Base-by-base conservation (phyloP, 177 flowering plant species). In the Tripterygium wilfordii region DNA sequence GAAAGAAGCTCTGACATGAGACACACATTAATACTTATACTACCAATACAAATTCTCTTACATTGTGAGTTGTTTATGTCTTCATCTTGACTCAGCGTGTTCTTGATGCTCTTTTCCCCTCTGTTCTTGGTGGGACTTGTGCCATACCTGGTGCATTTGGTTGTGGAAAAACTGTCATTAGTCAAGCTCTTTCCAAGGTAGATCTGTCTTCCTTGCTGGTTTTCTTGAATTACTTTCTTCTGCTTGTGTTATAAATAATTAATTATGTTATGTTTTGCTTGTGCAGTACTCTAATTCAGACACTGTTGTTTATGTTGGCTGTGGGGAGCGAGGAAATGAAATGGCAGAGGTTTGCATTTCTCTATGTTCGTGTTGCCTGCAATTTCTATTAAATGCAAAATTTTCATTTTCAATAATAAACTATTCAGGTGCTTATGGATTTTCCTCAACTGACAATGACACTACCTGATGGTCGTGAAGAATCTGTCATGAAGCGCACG, bases 131-230 rank as follows among this genome's bases (percentile, higher is more conserved):
- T 54, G 99, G 99, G 30, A 94, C 99, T 62, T 94, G 99, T 87
- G 97, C 99, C 48, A 94, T 94, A 36, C 99, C 99, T 59, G 97
- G 99, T 36, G 99, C 99, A 35, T 94, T 94, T 83, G 97, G 97
- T 32, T 94, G 99, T 81, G 99, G 97, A 24, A 94, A 89, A 69
- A 94, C 99, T 14, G 99, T 94, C 44, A 94, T 94, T 57, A 89
- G 99, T 76, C 99, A 89, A 70, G 97, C 97, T 55, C 97, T 94
- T 66, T 94, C 99, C 35, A 94, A 94, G 95, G 99, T 87, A 60
- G 50, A 26, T 17, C 40, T 37, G 23, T 44, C 19, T 36, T 10
- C 2, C 39, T 16, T 36, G 19, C 10, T 8, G 39, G 18, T 3
- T 5, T 36, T 36, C 3, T 7, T 36, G 4, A 15, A 10, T n/a